A percentile compares a stretch with the other conserved stretches of the same genome.
phyloP scores from a whole-genome alignment of 495 filamentous ascomycete species.

The Chaetomium cochliodes region DNA sequence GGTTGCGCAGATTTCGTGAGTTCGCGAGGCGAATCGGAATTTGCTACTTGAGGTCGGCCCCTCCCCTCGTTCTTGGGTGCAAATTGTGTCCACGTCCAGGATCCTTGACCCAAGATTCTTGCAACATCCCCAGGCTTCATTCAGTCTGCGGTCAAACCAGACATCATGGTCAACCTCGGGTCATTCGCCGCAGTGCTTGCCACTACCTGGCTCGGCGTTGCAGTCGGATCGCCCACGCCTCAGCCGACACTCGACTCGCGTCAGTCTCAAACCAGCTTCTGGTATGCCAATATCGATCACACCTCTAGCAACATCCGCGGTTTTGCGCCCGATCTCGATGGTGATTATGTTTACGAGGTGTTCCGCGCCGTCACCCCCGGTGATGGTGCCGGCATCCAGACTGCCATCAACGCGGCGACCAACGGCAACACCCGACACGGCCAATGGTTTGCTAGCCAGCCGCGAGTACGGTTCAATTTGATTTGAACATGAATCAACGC shows the following conservation, averaged over 20 bases:
- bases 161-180: neutral
- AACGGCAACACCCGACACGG: conserved; percentile 34
- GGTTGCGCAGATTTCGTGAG: too few species aligned
- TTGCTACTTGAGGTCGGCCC: neutral
- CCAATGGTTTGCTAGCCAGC: conserved; percentile 45
- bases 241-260: neutral
- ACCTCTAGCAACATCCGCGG: conserved; percentile 30
- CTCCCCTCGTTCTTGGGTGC: neutral
- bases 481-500: neutral
- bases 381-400: conserved; percentile 34
- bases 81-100: neutral
- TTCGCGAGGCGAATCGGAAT: too few species aligned
- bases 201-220: neutral
- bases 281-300: conserved; percentile 42
- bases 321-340: conserved; percentile 41
- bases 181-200: neutral
- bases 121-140: neutral
- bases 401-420: conserved; percentile 38
- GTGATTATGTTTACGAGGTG: conserved; percentile 38
- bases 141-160: neutral
- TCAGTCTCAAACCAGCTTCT: conserved; percentile 32
- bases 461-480: conserved; percentile 30
- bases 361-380: conserved; percentile 37
- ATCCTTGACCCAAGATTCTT: too few species aligned
- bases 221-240: neutral